Evolutionary conservation across 495 filamentous ascomycete genomes (phyloP).

Genomic region (Stereocaulon alpinum): DNA sequence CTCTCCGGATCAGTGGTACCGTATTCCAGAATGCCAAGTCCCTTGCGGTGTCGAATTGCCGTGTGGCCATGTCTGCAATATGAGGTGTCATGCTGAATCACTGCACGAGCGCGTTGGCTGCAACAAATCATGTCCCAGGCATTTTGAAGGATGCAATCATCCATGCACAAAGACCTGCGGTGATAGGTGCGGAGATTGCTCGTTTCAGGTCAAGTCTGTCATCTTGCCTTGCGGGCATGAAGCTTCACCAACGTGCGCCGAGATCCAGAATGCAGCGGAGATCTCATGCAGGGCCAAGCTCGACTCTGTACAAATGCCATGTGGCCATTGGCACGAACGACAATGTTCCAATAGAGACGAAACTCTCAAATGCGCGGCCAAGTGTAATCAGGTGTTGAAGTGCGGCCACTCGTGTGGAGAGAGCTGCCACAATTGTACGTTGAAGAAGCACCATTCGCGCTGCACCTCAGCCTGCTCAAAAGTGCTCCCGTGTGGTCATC

Average conservation of each 20-base stretch:
- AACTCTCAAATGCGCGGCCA: slow-evolving; percentile 6
- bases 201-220: slow-evolving; percentile 27
- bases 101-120: slow-evolving; percentile 53
- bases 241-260: slow-evolving; percentile 34
- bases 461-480: slow-evolving; percentile 37
- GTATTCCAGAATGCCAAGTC: slow-evolving; percentile 43
- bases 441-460: slow-evolving; percentile 17
- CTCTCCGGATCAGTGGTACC: slow-evolving; percentile 49
- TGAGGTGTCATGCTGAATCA: slow-evolving; percentile 50
- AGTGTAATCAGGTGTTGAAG: slow-evolving; percentile 13
- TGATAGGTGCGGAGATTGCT: slow-evolving; percentile 35
- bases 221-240: slow-evolving; percentile 48
- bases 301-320: slow-evolving; percentile 29
- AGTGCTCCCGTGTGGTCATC: slow-evolving; percentile 44
- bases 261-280: slow-evolving; percentile 22
- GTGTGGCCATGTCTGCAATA: slow-evolving; percentile 55
- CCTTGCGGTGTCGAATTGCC: slow-evolving; percentile 43
- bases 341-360: slow-evolving; percentile 15
- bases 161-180: slow-evolving; percentile 46
- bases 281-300: slow-evolving; percentile 28
- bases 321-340: slow-evolving; percentile 37
- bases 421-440: slow-evolving; percentile 37
- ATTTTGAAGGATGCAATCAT: slow-evolving; percentile 44
- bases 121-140: slow-evolving; percentile 42
- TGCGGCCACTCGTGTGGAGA: slow-evolving; percentile 34